Evolutionary conservation across 2,329 filamentous ascomycete species (phyloP).

Genomic region (Parascedosporium putredinis): DNA sequence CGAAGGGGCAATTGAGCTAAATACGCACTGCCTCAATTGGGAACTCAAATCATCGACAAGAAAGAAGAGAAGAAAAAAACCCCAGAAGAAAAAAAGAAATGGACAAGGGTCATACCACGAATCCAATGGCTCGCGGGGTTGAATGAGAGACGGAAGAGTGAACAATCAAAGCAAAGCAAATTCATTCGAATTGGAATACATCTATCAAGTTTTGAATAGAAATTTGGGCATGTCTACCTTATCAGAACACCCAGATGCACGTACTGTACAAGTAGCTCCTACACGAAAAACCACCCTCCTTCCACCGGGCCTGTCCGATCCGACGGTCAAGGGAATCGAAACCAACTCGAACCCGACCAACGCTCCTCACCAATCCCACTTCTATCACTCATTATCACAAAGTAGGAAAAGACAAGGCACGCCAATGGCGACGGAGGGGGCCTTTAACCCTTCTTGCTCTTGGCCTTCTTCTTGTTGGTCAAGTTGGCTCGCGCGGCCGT

Average conservation of each 20-base stretch:
- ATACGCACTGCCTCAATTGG: too few relatives aligned
- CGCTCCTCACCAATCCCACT: too few relatives aligned
- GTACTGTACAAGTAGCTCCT: conserved; percentile 1
- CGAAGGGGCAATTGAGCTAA: too few relatives aligned
- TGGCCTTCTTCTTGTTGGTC: conserved; percentile 8
- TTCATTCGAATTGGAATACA: not conserved
- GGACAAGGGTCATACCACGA: not conserved
- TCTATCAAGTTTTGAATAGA: not conserved
- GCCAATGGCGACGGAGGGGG: too few relatives aligned
- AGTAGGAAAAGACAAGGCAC: too few relatives aligned
- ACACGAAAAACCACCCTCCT: not conserved
- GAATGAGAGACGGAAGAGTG: too few relatives aligned
- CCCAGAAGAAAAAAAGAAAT: not conserved
- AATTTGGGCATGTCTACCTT: not conserved
- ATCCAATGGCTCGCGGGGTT: too few relatives aligned
- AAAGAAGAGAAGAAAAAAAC: not conserved
- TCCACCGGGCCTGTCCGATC: too few relatives aligned
- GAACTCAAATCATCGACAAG: not conserved
- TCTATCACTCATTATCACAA: too few relatives aligned
- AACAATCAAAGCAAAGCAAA: not conserved
- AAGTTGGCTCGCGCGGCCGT: conserved; percentile 70
- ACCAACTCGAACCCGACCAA: too few relatives aligned
- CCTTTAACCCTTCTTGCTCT: conserved; percentile 1
- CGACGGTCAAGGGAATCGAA: too few relatives aligned
- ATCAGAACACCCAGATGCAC: conserved; percentile 1